phyloP scores from a whole-genome alignment of 2,329 filamentous ascomycete genomes.

The Neonectria sp. region DNA sequence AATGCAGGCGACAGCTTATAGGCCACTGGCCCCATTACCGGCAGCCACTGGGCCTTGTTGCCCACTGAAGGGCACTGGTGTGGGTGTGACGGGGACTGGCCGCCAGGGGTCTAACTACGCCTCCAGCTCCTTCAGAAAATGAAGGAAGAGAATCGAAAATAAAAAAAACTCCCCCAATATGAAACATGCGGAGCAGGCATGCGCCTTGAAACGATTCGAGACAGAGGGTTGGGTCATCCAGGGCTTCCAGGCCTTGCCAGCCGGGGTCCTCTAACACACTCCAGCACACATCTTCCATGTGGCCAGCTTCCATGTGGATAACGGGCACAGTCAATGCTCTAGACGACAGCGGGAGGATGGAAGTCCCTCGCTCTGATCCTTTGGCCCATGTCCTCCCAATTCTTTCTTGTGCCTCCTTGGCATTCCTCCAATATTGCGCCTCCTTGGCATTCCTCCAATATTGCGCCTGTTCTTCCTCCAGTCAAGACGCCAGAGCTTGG shows the following conservation, averaged over 20 bases:
- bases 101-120: slow-evolving; percentile 1
- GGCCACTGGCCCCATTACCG: neutral
- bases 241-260: neutral
- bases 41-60: neutral
- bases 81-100: neutral
- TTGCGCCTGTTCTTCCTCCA: neutral
- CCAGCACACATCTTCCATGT: slow-evolving; percentile 10
- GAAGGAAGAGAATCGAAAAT: slow-evolving; percentile 8
- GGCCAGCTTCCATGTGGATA: slow-evolving; percentile 9
- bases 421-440: neutral
- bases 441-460: neutral
- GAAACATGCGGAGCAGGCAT: slow-evolving; percentile 35
- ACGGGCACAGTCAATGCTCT: slow-evolving; percentile 16
- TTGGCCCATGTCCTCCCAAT: slow-evolving; percentile 8
- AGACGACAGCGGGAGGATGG: slow-evolving; percentile 13
- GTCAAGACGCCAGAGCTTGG: neutral
- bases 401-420: neutral
- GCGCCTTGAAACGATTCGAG: slow-evolving; percentile 29
- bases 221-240: slow-evolving; percentile 8
- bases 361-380: slow-evolving; percentile 8
- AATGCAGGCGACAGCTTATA: neutral
- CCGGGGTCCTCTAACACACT: neutral
- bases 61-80: neutral
- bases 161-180: slow-evolving; percentile 13
- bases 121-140: slow-evolving; percentile 15